These are phyloP conservation scores for Colletotrichum spaethianum DNA, from an alignment of 2,329 filamentous ascomycete species.

Conservation along the genomic window DNA sequence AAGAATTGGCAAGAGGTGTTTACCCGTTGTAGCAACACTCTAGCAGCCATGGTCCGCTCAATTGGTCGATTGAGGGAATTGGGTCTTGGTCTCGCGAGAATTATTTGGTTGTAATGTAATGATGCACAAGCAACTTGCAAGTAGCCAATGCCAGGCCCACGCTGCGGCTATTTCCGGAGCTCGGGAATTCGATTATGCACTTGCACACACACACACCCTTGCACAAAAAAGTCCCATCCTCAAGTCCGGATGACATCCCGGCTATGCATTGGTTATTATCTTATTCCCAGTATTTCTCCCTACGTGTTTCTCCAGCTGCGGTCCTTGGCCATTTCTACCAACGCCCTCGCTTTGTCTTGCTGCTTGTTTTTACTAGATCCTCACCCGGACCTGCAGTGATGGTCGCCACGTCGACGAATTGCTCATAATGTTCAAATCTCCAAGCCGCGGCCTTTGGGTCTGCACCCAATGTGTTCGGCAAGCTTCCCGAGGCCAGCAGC, in stretches of 20 bases:
- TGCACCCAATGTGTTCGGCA: slow-evolving; percentile 72
- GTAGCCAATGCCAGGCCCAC: slow-evolving; percentile 35
- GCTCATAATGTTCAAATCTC: slow-evolving; percentile 54
- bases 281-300: slow-evolving; percentile 27
- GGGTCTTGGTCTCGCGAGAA: slow-evolving; percentile 43
- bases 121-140: slow-evolving; percentile 36
- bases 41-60: slow-evolving; percentile 71
- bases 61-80: slow-evolving; percentile 55
- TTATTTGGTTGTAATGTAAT: slow-evolving; percentile 43
- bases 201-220: slow-evolving; percentile 30
- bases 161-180: slow-evolving; percentile 49
- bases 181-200: slow-evolving; percentile 44
- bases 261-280: slow-evolving; percentile 22
- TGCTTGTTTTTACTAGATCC: slow-evolving; percentile 8
- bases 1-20: slow-evolving; percentile 41
- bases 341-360: slow-evolving; percentile 29
- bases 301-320: slow-evolving; percentile 21
- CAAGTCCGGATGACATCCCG: slow-evolving; percentile 24
- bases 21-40: slow-evolving; percentile 72
- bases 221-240: slow-evolving; percentile 33
- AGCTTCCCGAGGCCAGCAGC: slow-evolving; percentile 48
- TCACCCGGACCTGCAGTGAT: slow-evolving; percentile 11
- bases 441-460: slow-evolving; percentile 68
- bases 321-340: slow-evolving; percentile 35
- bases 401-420: neutral